These are phyloP conservation scores for Zymoseptoria tritici DNA, from an alignment of 2,329 filamentous ascomycete species.

Conservation along the genomic window DNA sequence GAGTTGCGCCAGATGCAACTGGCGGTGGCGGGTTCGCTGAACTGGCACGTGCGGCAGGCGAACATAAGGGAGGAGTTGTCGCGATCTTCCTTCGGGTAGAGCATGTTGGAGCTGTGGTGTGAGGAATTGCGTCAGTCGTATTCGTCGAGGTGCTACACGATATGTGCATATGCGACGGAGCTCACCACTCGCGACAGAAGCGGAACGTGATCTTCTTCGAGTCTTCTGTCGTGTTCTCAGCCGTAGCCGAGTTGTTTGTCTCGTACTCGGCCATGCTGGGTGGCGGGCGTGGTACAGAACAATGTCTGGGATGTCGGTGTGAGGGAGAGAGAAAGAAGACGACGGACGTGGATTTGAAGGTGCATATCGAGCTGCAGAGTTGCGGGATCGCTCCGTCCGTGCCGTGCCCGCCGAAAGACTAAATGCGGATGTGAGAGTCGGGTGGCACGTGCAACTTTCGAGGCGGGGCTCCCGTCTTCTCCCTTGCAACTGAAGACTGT, in stretches of 20 bases:
- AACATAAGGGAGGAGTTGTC: slow-evolving; percentile 80
- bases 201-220: slow-evolving; percentile 82
- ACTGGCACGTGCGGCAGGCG: slow-evolving; percentile 91
- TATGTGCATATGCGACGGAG: neutral
- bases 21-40: slow-evolving; percentile 76
- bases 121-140: slow-evolving; percentile 2
- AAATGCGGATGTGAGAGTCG: neutral
- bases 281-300: neutral
- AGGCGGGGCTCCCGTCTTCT: neutral
- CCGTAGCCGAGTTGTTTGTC: slow-evolving; percentile 33
- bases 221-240: slow-evolving; percentile 31
- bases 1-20: slow-evolving; percentile 94
- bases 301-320: neutral
- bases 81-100: slow-evolving; percentile 94
- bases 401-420: neutral
- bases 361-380: neutral
- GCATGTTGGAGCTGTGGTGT: slow-evolving; percentile 71
- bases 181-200: slow-evolving; percentile 91
- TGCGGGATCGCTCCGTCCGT: neutral
- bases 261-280: slow-evolving; percentile 20
- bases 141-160: neutral
- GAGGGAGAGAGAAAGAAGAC: neutral
- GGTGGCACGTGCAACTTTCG: neutral
- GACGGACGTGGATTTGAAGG: neutral
- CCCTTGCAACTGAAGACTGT: neutral